These are phyloP conservation scores for Pichia nakasei DNA, from an alignment of 805 yeast genomes.

Conservation along the genomic window DNA sequence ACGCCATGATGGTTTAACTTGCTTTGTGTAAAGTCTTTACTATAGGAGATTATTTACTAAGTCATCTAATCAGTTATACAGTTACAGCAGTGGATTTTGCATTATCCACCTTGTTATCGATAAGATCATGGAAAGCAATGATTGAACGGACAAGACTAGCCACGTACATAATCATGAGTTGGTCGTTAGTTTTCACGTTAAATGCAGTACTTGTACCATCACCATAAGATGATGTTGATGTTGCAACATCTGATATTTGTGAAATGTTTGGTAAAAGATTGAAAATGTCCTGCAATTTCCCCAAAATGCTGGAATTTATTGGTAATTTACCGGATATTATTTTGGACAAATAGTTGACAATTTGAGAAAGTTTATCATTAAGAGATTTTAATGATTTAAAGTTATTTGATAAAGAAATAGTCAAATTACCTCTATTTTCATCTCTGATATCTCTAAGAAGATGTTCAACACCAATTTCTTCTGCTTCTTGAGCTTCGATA, in stretches of 20 bases:
- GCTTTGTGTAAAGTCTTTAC: too few species aligned
- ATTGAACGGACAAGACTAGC: slow-evolving; percentile 87
- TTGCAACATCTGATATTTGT: slow-evolving; percentile 34
- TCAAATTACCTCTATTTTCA: slow-evolving; percentile 89
- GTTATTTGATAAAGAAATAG: slow-evolving; percentile 82
- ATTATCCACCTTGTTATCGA: slow-evolving; percentile 80
- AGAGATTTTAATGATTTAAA: slow-evolving; percentile 82
- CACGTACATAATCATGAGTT: slow-evolving; percentile 87
- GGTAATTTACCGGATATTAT: slow-evolving; percentile 70
- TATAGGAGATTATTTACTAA: too few species aligned
- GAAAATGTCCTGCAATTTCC: slow-evolving; percentile 90
- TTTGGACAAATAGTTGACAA: slow-evolving; percentile 66
- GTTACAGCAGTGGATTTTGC: not conserved
- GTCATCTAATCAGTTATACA: not conserved
- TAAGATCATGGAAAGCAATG: slow-evolving; percentile 92
- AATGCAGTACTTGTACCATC: too few species aligned
- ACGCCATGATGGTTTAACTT: too few species aligned
- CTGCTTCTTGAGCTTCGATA: slow-evolving; percentile 97
- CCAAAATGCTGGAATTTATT: slow-evolving; percentile 81
- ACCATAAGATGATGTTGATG: too few species aligned
- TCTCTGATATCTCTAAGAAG: slow-evolving; percentile 88
- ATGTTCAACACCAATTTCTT: slow-evolving; percentile 98
- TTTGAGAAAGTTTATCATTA: slow-evolving; percentile 68
- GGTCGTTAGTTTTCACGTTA: slow-evolving; percentile 90
- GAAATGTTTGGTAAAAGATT: slow-evolving; percentile 73